Conservation (phyloP, 2,329 filamentous ascomycete genomes). For the Ascochyta viciae-villosae region DNA sequence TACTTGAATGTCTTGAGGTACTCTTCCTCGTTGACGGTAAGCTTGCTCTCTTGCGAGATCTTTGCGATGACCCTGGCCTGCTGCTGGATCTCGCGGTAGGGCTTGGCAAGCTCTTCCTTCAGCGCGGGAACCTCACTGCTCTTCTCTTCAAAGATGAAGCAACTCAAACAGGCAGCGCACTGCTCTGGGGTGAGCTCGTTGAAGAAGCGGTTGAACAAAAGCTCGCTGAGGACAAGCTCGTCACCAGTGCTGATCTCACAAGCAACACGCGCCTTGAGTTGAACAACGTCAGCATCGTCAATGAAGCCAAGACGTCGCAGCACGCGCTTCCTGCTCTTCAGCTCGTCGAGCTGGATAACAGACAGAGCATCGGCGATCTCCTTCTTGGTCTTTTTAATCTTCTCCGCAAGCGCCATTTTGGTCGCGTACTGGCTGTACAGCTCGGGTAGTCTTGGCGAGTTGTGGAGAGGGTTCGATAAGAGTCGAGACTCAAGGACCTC, state of each 20-base stretch:
- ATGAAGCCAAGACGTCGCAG: constrained; percentile 93
- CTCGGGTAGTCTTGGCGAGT: constrained; percentile 81
- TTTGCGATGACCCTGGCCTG: constrained; percentile 91
- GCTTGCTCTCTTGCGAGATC: constrained; percentile 92
- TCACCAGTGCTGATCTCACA: constrained; percentile 98
- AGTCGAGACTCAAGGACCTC: constrained; percentile 93
- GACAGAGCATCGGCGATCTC: constrained; percentile 84
- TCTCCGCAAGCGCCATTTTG: constrained; percentile 77
- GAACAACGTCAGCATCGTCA: constrained; percentile 92
- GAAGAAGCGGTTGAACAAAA: constrained; percentile 97
- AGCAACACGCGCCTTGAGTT: constrained; percentile 95
- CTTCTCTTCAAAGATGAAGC: constrained; percentile 98
- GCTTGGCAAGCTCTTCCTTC: constrained; percentile 85
- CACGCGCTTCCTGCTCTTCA: constrained; percentile 95
- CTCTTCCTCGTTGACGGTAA: constrained; percentile 92
- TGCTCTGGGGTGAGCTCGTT: constrained; percentile 91
- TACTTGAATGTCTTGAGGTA: constrained; percentile 90
- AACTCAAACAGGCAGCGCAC: constrained; percentile 84
- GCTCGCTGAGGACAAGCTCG: constrained; percentile 88
- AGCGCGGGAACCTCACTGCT: constrained; percentile 74
- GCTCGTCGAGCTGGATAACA: constrained; percentile 91
- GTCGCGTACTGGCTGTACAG: constrained; percentile 86
- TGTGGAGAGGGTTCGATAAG: constrained; percentile 87
- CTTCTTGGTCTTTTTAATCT: constrained; percentile 89
- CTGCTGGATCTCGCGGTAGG: constrained; percentile 82